These are phyloP conservation scores for Odontarrhena argentea DNA, from an alignment of 345 rosid genomes.

Conservation along the genomic window DNA sequence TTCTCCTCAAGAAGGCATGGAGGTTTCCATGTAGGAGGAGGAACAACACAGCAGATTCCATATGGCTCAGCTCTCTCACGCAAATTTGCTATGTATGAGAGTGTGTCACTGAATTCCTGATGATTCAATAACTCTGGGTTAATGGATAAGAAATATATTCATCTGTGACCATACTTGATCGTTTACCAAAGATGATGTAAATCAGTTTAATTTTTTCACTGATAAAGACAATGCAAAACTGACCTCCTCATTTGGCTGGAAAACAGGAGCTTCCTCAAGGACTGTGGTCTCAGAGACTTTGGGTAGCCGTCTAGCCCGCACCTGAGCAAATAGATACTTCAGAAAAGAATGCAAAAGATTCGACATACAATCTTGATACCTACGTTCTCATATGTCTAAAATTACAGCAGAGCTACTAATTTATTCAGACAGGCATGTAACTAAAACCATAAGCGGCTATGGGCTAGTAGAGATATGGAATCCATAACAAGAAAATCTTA, in stretches of 20 bases:
- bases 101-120: slow-evolving; percentile 71
- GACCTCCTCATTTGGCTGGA: slow-evolving; percentile 70
- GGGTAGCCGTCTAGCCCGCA: slow-evolving; percentile 39
- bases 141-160: slow-evolving; percentile 17
- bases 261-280: slow-evolving; percentile 66
- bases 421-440: not conserved
- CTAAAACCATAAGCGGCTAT: slow-evolving; percentile 1
- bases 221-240: slow-evolving; percentile 32
- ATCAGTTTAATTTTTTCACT: slow-evolving; percentile 25
- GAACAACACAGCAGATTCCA: slow-evolving; percentile 76
- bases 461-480: slow-evolving; percentile 4
- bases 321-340: slow-evolving; percentile 41
- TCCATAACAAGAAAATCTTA: slow-evolving; percentile 9
- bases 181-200: slow-evolving; percentile 27
- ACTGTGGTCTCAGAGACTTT: slow-evolving; percentile 42
- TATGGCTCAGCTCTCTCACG: slow-evolving; percentile 51
- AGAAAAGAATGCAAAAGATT: slow-evolving; percentile 13
- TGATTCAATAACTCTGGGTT: slow-evolving; percentile 18
- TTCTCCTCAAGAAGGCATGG: slow-evolving; percentile 54
- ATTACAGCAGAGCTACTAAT: slow-evolving; percentile 7
- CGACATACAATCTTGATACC: slow-evolving; percentile 15
- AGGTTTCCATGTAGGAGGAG: slow-evolving; percentile 76
- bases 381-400: slow-evolving; percentile 10
- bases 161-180: slow-evolving; percentile 8
- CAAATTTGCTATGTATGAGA: slow-evolving; percentile 63